Conservation (phyloP, 495 filamentous ascomycete genomes). For the Haplographium delicatum region DNA sequence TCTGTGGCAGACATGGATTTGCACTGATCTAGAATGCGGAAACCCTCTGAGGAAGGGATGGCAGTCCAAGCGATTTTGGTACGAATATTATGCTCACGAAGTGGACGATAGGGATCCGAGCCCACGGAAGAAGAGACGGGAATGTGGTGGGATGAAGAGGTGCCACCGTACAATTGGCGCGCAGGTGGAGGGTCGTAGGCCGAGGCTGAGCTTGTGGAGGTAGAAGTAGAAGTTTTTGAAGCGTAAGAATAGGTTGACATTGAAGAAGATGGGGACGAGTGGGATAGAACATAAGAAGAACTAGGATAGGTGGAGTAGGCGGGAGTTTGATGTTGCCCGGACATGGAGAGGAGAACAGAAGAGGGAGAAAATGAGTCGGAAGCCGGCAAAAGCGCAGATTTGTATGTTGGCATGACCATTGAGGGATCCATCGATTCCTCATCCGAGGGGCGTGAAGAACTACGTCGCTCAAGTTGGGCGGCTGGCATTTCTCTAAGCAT, state of each 20-base stretch:
- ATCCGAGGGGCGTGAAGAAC: background rate
- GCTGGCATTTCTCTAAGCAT: slow-evolving; percentile 19
- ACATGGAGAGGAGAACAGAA: slow-evolving; percentile 10
- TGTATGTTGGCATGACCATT: background rate
- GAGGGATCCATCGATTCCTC: background rate
- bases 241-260: no score
- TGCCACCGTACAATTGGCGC: background rate
- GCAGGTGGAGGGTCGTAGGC: background rate
- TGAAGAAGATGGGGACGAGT: background rate
- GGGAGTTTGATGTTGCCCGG: background rate
- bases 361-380: slow-evolving; percentile 9
- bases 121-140: background rate
- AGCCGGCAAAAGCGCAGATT: background rate
- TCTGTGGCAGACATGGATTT: slow-evolving; percentile 1
- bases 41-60: slow-evolving; percentile 21
- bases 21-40: slow-evolving; percentile 19
- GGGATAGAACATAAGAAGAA: background rate
- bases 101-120: slow-evolving; percentile 8
- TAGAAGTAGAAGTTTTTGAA: background rate
- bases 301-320: background rate
- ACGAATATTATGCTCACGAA: slow-evolving; percentile 16
- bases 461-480: background rate
- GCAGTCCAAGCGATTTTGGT: slow-evolving; percentile 22
- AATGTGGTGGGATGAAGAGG: background rate
- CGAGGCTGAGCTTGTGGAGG: background rate